These are phyloP conservation scores for peach (Prunus persica) DNA, from an alignment of 306 rosid species.

Conservation along the genomic window Prunus_persica_NCBIv2 NC_034014.1:19742501-19743000, in stretches of 20 bases:
- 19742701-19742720: background rate
- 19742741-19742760: background rate
- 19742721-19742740: background rate
- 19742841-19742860: constrained; percentile 48
- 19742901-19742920: constrained; percentile 47
- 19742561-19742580: background rate
- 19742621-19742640: constrained; percentile 7
- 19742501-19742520: background rate
- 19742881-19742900: constrained; percentile 51
- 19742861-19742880: constrained; percentile 47
- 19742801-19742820: constrained; percentile 28
- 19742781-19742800: constrained; percentile 27
- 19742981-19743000: constrained; percentile 37
- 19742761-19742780: constrained; percentile 15
- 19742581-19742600: background rate
- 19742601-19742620: background rate
- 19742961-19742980: constrained; percentile 30
- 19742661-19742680: background rate
- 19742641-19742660: background rate
- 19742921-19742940: constrained; percentile 61
- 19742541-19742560: background rate
- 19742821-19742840: constrained; percentile 22
- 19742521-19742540: background rate
- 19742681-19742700: background rate
- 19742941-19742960: constrained; percentile 38